Evolutionary conservation across 352 stramenopile genomes (phyloP), one percentile per base, ranked within the genome.

Genomic region (Globisporangium perplexum): DNA sequence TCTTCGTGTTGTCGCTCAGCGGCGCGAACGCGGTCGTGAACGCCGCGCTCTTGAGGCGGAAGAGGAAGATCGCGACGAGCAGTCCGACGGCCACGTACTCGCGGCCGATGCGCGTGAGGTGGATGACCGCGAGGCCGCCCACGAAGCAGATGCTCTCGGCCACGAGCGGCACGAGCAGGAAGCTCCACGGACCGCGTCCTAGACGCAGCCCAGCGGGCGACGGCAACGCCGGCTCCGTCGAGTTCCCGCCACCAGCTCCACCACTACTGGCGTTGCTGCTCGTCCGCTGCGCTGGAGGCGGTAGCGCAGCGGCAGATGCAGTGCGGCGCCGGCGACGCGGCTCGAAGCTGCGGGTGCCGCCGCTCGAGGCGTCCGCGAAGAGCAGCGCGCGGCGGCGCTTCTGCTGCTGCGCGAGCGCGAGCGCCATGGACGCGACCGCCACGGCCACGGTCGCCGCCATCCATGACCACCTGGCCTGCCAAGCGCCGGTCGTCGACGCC

Each of bases 41-140:
- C 42, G 54, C 60, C 14, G 66, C 61, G 33, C 66, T 65, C 47
- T 74, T 74, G 44, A 77, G 33, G 1, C 69, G 69, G 50, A 72
- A 68, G n/a, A 72, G 56, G 35, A 77, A 74, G 28, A 67, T 42
- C 28, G 43, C 30, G 5, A 72, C 55, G 0, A 77, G 59, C 41
- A 77, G 22, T 10, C 18, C 57, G 18, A 72, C 39, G 0, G 69
- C 65, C 11, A 18, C 30, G 41, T 62, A 64, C 28, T 60, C 24
- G 35, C 60, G 66, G 0, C 50, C 55, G 2, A 36, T 33, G n/a
- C 62, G 60, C 15, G 63, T 53, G 10, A 72, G 28, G 28, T 61
- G 58, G 26, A 77, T 72, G 2, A 58, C 59, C 0, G 39, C 18
- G 10, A 72, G 30, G 10, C 66, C 69, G 4, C 53, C 54, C 3